A percentile compares a stretch with the other conserved stretches of the same genome.
Conservation (phyloP, 2,329 filamentous ascomycete genomes). For the Penicillium oxalicum region DNA sequence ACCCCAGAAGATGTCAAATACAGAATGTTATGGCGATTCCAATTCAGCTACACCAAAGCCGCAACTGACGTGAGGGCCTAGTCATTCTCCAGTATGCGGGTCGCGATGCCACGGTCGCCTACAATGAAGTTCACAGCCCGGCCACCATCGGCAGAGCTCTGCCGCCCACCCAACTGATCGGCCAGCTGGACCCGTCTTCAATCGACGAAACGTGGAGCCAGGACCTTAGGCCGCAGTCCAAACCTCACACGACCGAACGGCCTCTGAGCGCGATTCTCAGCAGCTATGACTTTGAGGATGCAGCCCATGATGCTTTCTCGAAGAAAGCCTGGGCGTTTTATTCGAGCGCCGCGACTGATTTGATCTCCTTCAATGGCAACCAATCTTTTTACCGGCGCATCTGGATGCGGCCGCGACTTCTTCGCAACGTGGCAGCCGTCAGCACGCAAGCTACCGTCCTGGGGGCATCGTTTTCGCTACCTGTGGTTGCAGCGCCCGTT, state of each 20-base stretch:
- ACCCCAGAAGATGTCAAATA: too few relatives aligned
- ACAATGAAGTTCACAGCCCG: slow-evolving; percentile 47
- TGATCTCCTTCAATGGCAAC: slow-evolving; percentile 43
- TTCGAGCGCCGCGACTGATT: slow-evolving; percentile 47
- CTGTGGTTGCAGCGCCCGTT: slow-evolving; percentile 39
- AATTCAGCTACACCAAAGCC: slow-evolving; percentile 38
- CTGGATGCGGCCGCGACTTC: slow-evolving; percentile 43
- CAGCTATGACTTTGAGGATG: slow-evolving; percentile 35
- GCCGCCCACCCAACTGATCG: slow-evolving; percentile 33
- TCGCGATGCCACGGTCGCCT: slow-evolving; percentile 50
- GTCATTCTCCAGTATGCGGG: slow-evolving; percentile 66
- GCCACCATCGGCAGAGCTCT: slow-evolving; percentile 7
- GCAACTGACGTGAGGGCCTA: slow-evolving; percentile 3
- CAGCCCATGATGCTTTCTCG: slow-evolving; percentile 27
- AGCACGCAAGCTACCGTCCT: slow-evolving; percentile 33
- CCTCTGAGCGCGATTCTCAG: slow-evolving; percentile 31
- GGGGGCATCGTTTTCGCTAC: slow-evolving; percentile 29
- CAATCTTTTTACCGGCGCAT: slow-evolving; percentile 41
- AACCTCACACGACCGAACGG: slow-evolving; percentile 8
- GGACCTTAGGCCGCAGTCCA: not conserved
- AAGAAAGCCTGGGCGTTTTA: slow-evolving; percentile 39
- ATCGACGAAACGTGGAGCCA: slow-evolving; percentile 21
- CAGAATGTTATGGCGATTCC: too few relatives aligned
- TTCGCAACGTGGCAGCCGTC: slow-evolving; percentile 36
- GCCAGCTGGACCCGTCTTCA: slow-evolving; percentile 21